Percentiles rank a stretch among this genome's conserved stretches.
Evolutionary conservation across 192 early-diverging fungal species (phyloP).

Genomic region (Coemansia sp.): DNA sequence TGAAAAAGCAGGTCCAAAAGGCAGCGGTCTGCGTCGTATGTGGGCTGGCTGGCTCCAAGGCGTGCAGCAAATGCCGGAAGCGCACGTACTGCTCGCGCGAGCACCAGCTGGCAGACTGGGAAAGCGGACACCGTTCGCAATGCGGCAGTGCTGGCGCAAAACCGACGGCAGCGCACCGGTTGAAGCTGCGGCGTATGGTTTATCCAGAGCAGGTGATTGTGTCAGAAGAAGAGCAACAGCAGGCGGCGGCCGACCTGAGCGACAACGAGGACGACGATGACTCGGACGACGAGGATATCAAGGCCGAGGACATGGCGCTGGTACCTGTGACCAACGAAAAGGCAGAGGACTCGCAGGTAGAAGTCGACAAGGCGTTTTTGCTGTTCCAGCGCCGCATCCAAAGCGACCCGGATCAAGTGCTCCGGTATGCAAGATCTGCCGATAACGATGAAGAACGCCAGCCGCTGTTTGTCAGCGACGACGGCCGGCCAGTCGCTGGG

Average conservation of each 20-base stretch:
- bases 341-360: conserved; percentile 74
- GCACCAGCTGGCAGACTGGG: conserved; percentile 89
- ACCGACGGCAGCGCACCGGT: conserved; percentile 14
- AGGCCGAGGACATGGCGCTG: conserved; percentile 18
- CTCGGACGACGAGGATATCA: conserved; percentile 17
- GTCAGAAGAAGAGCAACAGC: conserved; percentile 70
- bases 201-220: conserved; percentile 70
- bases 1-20: conserved; percentile 15
- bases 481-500: conserved; percentile 56
- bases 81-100: conserved; percentile 79
- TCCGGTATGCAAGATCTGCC: conserved; percentile 62
- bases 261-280: conserved; percentile 39
- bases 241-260: conserved; percentile 36
- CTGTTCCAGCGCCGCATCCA: conserved; percentile 83
- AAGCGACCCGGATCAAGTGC: conserved; percentile 78
- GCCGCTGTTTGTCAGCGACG: conserved; percentile 81
- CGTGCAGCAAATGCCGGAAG: conserved; percentile 74
- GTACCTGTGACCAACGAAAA: conserved; percentile 28
- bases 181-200: conserved; percentile 33
- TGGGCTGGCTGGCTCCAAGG: conserved; percentile 68
- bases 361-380: conserved; percentile 88
- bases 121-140: conserved; percentile 65
- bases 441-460: conserved; percentile 42
- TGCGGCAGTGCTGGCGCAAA: conserved; percentile 45
- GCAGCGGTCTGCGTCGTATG: conserved; percentile 69